These are phyloP conservation scores for Geoglossum cookeanum DNA, from an alignment of 2,329 filamentous ascomycete species.

Conservation along the genomic window DNA sequence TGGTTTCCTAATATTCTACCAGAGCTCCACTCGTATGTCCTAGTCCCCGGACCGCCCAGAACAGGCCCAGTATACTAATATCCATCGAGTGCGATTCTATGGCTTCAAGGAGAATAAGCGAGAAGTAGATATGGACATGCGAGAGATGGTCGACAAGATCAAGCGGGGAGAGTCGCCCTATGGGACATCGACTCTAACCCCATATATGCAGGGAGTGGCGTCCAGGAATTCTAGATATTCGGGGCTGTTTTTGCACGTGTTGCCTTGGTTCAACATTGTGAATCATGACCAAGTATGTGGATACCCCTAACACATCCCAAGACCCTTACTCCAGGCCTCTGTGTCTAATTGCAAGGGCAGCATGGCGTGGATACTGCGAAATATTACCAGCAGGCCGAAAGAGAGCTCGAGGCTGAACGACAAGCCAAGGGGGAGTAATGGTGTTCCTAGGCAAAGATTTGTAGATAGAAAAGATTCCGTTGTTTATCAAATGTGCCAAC, in stretches of 20 bases:
- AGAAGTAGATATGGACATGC: constrained; percentile 91
- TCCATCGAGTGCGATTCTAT: constrained; percentile 66
- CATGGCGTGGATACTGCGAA: constrained; percentile 97
- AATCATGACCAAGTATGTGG: constrained; percentile 58
- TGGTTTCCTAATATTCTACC: constrained; percentile 72
- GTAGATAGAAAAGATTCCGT: not conserved
- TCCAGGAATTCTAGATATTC: constrained; percentile 85
- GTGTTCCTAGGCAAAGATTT: not conserved
- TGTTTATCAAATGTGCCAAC: not conserved
- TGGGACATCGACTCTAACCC: constrained; percentile 55
- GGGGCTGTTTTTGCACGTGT: constrained; percentile 59
- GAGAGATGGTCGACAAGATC: constrained; percentile 92
- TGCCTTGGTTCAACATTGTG: constrained; percentile 97
- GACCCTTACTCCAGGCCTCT: not conserved
- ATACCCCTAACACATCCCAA: not conserved
- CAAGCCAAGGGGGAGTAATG: constrained; percentile 13
- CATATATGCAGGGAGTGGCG: constrained; percentile 87
- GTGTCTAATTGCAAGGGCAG: constrained; percentile 24
- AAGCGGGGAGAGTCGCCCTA: constrained; percentile 84
- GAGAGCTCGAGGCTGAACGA: constrained; percentile 70
- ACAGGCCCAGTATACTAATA: not conserved
- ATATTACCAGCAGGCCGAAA: constrained; percentile 91
- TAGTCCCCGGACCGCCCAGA: constrained; percentile 2
- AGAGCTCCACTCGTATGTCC: constrained; percentile 60
- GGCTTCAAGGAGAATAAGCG: constrained; percentile 82